Evolutionary conservation across 176 grass and related monocot species (phyloP).

Genomic region (Hordeum marinum): DNA sequence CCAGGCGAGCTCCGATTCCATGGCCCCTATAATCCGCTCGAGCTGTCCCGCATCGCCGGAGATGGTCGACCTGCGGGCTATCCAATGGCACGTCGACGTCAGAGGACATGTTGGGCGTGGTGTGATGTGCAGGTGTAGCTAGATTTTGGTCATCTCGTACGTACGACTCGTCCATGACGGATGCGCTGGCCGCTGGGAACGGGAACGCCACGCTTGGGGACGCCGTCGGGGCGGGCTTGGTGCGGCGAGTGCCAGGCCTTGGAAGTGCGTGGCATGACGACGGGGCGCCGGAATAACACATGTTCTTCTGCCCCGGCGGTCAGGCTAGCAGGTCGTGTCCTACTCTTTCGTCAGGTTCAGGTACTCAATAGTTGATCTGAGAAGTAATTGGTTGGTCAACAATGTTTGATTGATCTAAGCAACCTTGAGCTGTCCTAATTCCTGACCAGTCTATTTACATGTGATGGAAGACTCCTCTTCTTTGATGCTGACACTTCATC

Average conservation of each 20-base stretch:
- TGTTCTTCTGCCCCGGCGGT: slow-evolving; percentile 31
- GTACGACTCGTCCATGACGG: too few species aligned
- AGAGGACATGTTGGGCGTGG: too few species aligned
- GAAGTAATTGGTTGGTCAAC: not conserved
- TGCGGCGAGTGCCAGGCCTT: slow-evolving; percentile 28
- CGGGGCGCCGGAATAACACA: not conserved
- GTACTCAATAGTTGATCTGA: not conserved
- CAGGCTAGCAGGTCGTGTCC: not conserved
- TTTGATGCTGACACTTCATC: too few species aligned
- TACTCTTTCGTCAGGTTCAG: not conserved
- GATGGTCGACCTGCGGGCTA: too few species aligned
- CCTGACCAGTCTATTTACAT: too few species aligned
- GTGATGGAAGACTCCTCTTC: too few species aligned
- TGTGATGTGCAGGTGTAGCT: not conserved
- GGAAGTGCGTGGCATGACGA: slow-evolving; percentile 9
- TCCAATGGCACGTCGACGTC: too few species aligned
- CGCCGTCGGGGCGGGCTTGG: slow-evolving; percentile 37
- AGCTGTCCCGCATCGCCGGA: too few species aligned
- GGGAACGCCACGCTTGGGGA: slow-evolving; percentile 7
- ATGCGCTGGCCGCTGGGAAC: not conserved
- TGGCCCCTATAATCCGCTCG: too few species aligned
- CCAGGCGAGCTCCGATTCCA: too few species aligned
- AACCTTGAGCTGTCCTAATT: not conserved
- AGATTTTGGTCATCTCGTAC: too few species aligned
- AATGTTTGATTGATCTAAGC: not conserved